Evolutionary conservation across 2,329 filamentous ascomycete genomes (phyloP).

Genomic region (Rutstroemia sp.): DNA sequence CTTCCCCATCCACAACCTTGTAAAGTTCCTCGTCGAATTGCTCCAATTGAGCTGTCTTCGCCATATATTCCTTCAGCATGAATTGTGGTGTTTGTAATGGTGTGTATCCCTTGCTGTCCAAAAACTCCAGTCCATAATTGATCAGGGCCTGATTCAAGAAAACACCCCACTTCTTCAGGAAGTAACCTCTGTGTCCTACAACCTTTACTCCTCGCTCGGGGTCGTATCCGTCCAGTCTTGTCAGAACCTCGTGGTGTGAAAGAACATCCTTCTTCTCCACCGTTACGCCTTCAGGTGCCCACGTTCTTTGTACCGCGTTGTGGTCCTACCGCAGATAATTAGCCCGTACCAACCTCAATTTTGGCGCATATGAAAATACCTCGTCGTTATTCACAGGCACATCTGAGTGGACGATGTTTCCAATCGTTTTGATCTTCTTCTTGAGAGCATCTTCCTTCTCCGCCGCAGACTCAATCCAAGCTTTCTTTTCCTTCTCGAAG

Average conservation of each 20-base stretch:
- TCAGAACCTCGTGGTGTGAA: slow-evolving; percentile 91
- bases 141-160: slow-evolving; percentile 89
- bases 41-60: slow-evolving; percentile 93
- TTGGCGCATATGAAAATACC: slow-evolving; percentile 33
- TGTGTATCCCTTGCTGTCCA: slow-evolving; percentile 72
- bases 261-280: slow-evolving; percentile 71
- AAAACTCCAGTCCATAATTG: slow-evolving; percentile 90
- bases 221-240: slow-evolving; percentile 83
- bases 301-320: slow-evolving; percentile 70
- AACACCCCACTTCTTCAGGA: slow-evolving; percentile 80
- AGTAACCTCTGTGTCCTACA: slow-evolving; percentile 91
- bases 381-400: slow-evolving; percentile 80
- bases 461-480: slow-evolving; percentile 62
- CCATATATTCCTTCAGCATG: slow-evolving; percentile 94
- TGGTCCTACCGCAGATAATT: slow-evolving; percentile 49
- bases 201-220: slow-evolving; percentile 89
- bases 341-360: not conserved
- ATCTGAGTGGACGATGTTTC: slow-evolving; percentile 84
- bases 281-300: slow-evolving; percentile 68
- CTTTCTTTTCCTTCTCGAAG: slow-evolving; percentile 76
- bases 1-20: slow-evolving; percentile 85
- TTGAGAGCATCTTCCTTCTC: slow-evolving; percentile 70
- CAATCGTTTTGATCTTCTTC: slow-evolving; percentile 75
- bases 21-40: slow-evolving; percentile 98
- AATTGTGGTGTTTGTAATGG: slow-evolving; percentile 85